Conservation (phyloP, 176 grass and related monocot species). For the Bromus sterilis region DNA sequence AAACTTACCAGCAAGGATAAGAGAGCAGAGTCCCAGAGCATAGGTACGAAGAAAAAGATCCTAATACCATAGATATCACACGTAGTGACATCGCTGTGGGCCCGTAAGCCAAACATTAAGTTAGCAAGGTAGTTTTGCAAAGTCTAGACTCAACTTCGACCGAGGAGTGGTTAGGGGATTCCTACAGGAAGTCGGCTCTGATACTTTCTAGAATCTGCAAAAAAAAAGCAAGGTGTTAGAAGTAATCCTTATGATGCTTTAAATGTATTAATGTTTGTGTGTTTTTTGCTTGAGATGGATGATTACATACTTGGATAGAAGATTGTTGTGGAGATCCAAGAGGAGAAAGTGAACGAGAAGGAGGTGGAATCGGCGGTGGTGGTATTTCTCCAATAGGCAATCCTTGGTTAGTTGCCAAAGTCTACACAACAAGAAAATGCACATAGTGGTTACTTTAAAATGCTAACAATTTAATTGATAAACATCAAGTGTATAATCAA, state of each 20-base stretch:
- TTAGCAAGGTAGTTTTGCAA: too few species aligned
- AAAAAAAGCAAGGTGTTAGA: background rate
- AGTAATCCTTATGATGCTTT: background rate
- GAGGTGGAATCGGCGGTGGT: background rate
- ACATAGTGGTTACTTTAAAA: background rate
- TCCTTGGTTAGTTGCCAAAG: background rate
- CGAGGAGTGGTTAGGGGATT: too few species aligned
- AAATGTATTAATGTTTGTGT: background rate
- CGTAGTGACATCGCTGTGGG: too few species aligned
- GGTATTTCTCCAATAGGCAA: background rate
- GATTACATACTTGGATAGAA: background rate
- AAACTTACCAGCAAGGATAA: too few species aligned
- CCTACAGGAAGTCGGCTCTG: too few species aligned
- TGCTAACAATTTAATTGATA: background rate
- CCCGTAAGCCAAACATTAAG: too few species aligned
- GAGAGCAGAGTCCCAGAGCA: too few species aligned
- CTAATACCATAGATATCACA: too few species aligned
- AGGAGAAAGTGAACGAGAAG: background rate
- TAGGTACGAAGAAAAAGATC: too few species aligned
- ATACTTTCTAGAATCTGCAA: background rate
- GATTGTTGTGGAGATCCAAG: background rate
- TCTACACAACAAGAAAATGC: background rate
- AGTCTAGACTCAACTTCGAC: too few species aligned
- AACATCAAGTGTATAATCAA: too few species aligned
- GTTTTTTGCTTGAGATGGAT: background rate